Base-by-base conservation (phyloP, 2,329 filamentous ascomycete species). In the Fusarium sp. region DNA sequence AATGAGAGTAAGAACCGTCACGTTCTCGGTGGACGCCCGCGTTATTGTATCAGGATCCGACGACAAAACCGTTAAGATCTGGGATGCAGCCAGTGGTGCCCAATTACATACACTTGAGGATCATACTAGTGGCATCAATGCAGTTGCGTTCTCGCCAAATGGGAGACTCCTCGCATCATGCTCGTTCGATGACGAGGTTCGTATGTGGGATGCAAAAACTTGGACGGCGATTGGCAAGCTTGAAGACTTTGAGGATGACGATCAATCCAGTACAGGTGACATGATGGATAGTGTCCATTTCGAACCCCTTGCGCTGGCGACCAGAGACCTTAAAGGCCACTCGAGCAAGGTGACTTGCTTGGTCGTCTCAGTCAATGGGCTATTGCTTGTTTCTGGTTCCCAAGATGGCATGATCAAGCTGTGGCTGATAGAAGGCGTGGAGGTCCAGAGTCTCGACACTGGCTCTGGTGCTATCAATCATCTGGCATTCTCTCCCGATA, bases 231-330 rank as follows among this genome's bases (percentile, higher is more conserved):
- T 24, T 15, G 46, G 46, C 17, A 38, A 49, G 3, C 46, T 49
- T 24, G 46, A 49, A 12, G 46, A 49, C 7, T 49, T 49, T 38
- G 32, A 49, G 11, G 30, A 38, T 15, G 46, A 49, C 15, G 32
- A 45, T 30, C n/a, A 4, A 14, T 47, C 32, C 6, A 49, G 46
- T 21, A 10, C 17, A 23, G 44, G 44, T 49, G 32, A 38, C 5
- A 49, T 49, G 46, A 49, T 49, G 46, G 32, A 49, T 36, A 49
- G 46, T 49, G 20, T 49, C 23, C 46, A 49, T 11, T 20, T 36
- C 7, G 46, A 38, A 9, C n/a, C 46, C 10, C 5, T 38, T 17
- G 7, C n/a, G 11, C 19, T n/a, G 10, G 32, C 15, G 21, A 38
- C 12, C 3, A 48, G 17, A 20, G 23, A 49, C 6, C 32, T 49